Conservation (phyloP, 768 basidiomycete genomes). For the Pisolithus tinctorius region DNA sequence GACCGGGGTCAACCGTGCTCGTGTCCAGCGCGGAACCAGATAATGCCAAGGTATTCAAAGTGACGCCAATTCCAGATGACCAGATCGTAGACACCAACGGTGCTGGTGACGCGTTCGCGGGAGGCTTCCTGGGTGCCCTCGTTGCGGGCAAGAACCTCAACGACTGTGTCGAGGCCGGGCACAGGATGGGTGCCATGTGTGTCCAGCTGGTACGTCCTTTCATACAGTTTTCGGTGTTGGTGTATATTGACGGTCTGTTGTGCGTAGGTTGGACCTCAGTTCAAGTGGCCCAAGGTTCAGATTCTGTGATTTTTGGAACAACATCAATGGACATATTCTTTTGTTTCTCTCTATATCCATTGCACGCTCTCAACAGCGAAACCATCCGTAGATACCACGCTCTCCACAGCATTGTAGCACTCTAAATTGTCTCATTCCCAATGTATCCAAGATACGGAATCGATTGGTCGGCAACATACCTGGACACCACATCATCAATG, state of each 20-base stretch:
- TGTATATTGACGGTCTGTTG: not conserved
- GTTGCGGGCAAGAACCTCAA: slow-evolving; percentile 72
- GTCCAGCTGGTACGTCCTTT: slow-evolving; percentile 60
- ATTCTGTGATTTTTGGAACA: slow-evolving; percentile 26
- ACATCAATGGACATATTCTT: not conserved
- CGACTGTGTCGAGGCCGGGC: slow-evolving; percentile 77
- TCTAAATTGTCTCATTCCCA: not conserved
- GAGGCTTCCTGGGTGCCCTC: slow-evolving; percentile 86
- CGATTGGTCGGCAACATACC: too few relatives aligned
- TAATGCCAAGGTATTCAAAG: slow-evolving; percentile 48
- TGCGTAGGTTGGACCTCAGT: slow-evolving; percentile 47
- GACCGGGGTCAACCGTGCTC: slow-evolving; percentile 69
- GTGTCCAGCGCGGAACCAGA: slow-evolving; percentile 56
- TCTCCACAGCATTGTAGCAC: slow-evolving; percentile 32
- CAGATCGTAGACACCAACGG: slow-evolving; percentile 96
- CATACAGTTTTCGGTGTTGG: not conserved
- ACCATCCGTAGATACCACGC: slow-evolving; percentile 23
- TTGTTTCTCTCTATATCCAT: slow-evolving; percentile 3
- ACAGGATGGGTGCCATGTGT: slow-evolving; percentile 80
- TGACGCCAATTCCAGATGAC: slow-evolving; percentile 48
- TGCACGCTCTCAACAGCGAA: slow-evolving; percentile 35
- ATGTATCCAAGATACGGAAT: not conserved
- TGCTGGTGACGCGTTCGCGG: slow-evolving; percentile 96
- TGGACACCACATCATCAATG: too few relatives aligned
- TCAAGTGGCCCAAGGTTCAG: slow-evolving; percentile 50